These are phyloP conservation scores for Barnettozyma siamensis DNA, from an alignment of 805 yeast genomes.

Conservation along the genomic window DNA sequence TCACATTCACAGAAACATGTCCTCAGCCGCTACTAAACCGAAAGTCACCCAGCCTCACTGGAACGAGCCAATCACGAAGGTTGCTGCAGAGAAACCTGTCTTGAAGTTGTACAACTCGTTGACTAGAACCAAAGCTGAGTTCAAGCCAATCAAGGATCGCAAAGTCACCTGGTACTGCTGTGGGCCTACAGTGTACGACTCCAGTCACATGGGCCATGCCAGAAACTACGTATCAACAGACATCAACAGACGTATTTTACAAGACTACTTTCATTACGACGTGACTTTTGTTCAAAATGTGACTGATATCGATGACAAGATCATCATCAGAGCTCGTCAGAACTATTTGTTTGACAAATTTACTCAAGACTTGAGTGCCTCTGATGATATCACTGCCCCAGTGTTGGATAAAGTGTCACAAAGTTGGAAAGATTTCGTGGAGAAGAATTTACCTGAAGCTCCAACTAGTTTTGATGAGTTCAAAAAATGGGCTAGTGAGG, in stretches of 20 bases:
- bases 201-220: slow-evolving; percentile 98
- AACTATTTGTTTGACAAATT: slow-evolving; percentile 69
- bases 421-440: slow-evolving; percentile 45
- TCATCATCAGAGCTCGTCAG: slow-evolving; percentile 91
- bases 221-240: slow-evolving; percentile 94
- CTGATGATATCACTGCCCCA: too few species aligned
- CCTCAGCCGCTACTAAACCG: slow-evolving; percentile 13
- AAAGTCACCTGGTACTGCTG: slow-evolving; percentile 93
- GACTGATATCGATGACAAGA: slow-evolving; percentile 98
- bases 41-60: slow-evolving; percentile 48
- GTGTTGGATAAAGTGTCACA: slow-evolving; percentile 34
- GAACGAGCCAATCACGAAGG: slow-evolving; percentile 32
- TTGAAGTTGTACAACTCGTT: slow-evolving; percentile 76
- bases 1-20: slow-evolving; percentile 16
- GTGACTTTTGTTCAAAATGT: slow-evolving; percentile 90
- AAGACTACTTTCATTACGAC: slow-evolving; percentile 88
- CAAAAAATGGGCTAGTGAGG: slow-evolving; percentile 42
- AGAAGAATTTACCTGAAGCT: slow-evolving; percentile 48
- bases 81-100: slow-evolving; percentile 26
- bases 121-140: slow-evolving; percentile 74
- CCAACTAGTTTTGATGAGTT: slow-evolving; percentile 34
- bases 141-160: slow-evolving; percentile 60
- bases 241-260: slow-evolving; percentile 82
- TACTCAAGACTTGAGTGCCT: slow-evolving; percentile 26
- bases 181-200: slow-evolving; percentile 97